Evolutionary conservation across 495 filamentous ascomycete species (phyloP).

Genomic region (Penicilliopsis zonata): DNA sequence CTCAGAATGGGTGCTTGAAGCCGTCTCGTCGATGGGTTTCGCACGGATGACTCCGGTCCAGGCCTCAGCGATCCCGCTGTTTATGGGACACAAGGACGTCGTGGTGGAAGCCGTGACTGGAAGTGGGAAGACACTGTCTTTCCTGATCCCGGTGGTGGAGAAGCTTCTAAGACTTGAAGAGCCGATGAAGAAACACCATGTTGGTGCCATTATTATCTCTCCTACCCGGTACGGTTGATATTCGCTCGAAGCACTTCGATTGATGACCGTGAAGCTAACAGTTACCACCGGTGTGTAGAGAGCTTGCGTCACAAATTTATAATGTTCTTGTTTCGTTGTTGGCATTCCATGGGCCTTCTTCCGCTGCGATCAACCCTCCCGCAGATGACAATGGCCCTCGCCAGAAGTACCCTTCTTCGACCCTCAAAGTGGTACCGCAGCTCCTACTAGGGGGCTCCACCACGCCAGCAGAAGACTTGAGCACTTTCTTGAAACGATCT

Average conservation of each 20-base stretch:
- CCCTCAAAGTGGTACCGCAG: conserved; percentile 61
- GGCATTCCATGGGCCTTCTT: conserved; percentile 71
- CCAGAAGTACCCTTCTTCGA: conserved; percentile 33
- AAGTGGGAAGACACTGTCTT: conserved; percentile 87
- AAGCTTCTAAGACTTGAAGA: conserved; percentile 65
- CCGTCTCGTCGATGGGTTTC: conserved; percentile 75
- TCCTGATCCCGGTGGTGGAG: conserved; percentile 80
- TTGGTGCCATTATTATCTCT: conserved; percentile 81
- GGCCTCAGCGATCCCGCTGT: conserved; percentile 83
- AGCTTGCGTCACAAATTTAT: conserved; percentile 84
- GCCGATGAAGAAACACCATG: conserved; percentile 73
- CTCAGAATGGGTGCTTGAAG: conserved; percentile 85
- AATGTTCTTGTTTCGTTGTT: conserved; percentile 66
- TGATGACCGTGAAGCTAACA: background rate
- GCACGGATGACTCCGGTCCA: conserved; percentile 86
- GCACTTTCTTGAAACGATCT: conserved; percentile 60
- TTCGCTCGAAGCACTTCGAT: background rate
- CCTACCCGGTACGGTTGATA: conserved; percentile 69
- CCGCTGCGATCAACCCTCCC: conserved; percentile 40
- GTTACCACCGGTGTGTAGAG: conserved; percentile 31
- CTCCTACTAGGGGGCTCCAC: conserved; percentile 81
- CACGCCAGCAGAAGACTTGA: conserved; percentile 74
- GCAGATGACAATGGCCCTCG: conserved; percentile 43
- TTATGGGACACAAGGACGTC: conserved; percentile 89
- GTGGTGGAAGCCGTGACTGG: conserved; percentile 96